Evolutionary conservation across 768 basidiomycete species (phyloP).

Genomic region (Hygrophorus russula): DNA sequence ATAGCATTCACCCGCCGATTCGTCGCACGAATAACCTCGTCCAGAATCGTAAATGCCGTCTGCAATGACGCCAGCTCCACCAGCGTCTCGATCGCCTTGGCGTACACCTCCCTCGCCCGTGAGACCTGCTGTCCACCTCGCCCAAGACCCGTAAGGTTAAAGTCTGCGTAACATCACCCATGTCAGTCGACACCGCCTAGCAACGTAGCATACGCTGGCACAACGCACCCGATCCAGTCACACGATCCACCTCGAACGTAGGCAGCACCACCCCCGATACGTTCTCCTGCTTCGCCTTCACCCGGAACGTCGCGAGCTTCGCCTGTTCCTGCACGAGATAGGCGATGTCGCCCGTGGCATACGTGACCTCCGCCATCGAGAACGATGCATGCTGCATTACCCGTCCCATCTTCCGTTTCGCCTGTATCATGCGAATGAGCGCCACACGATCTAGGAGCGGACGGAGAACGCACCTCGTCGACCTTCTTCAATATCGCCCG

Average conservation of each 20-base stretch:
- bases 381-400: constrained; percentile 99
- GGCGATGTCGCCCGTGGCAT: constrained; percentile 93
- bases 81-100: constrained; percentile 93
- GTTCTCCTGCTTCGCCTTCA: constrained; percentile 94
- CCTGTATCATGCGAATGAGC: constrained; percentile 35
- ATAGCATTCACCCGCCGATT: constrained; percentile 98
- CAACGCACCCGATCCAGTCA: constrained; percentile 63
- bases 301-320: constrained; percentile 81
- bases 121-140: constrained; percentile 95
- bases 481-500: constrained; percentile 90
- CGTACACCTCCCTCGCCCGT: constrained; percentile 92
- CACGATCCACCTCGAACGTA: constrained; percentile 87
- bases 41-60: constrained; percentile 96
- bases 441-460: constrained; percentile 11
- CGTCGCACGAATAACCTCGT: constrained; percentile 98
- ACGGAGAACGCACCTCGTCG: constrained; percentile 62
- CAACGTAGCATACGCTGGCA: neutral
- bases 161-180: constrained; percentile 40
- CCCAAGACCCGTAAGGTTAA: constrained; percentile 93
- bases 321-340: constrained; percentile 98
- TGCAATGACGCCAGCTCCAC: constrained; percentile 95
- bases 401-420: constrained; percentile 97
- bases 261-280: constrained; percentile 95
- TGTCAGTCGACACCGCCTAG: neutral
- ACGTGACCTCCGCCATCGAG: constrained; percentile 97